A percentile compares a stretch with the other conserved stretches of the same genome.
Conservation (phyloP, 139 green algal genomes). For the Micractinium conductrix region DNA sequence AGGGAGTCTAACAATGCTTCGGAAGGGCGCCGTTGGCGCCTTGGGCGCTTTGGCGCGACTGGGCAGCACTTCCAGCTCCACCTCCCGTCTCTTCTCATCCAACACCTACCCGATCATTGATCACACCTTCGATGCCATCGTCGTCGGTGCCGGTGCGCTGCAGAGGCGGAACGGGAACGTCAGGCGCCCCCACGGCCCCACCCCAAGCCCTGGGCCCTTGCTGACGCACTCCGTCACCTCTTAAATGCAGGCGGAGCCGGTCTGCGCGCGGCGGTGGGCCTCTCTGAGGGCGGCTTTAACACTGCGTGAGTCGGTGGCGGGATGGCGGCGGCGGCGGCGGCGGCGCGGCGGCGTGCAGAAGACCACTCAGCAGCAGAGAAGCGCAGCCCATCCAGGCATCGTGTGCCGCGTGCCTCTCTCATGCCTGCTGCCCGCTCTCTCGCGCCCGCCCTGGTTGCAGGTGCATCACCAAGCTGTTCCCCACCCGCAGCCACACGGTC, state of each 20-base stretch:
- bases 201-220: neutral
- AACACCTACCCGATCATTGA: conserved; percentile 91
- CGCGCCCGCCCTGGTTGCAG: conserved; percentile 50
- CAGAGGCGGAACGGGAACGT: neutral
- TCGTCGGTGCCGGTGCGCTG: conserved; percentile 90
- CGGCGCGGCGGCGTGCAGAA: too few relatives aligned
- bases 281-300: conserved; percentile 96
- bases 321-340: neutral
- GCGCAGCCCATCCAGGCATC: too few relatives aligned
- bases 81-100: conserved; percentile 11
- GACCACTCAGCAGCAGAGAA: too few relatives aligned
- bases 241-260: conserved; percentile 73
- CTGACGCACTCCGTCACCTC: neutral
- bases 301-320: conserved; percentile 83
- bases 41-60: neutral
- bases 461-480: conserved; percentile 99
- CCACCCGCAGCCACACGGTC: conserved; percentile 98
- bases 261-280: conserved; percentile 92
- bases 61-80: neutral
- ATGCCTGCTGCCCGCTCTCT: neutral
- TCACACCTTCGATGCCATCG: conserved; percentile 97
- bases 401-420: too few relatives aligned
- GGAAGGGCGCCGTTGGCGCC: too few relatives aligned
- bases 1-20: too few relatives aligned
- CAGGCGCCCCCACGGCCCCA: neutral